Evolutionary conservation across 257 asterid species (phyloP), one percentile per base, ranked within the genome.

Genomic region (Eucommia ulmoides): DNA sequence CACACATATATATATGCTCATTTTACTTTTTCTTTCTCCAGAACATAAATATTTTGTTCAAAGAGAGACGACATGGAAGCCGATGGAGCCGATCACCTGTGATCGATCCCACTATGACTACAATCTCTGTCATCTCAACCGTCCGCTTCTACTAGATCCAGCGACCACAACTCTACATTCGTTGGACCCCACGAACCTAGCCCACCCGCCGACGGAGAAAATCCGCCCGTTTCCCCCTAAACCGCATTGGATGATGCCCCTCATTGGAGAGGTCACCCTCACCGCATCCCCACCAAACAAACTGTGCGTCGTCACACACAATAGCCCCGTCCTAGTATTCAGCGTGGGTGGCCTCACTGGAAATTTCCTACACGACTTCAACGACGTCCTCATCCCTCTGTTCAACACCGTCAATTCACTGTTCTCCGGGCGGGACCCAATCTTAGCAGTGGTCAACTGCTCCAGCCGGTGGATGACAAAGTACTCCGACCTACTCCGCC

Each of bases 331-430:
- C 22, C 29, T 59, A 23, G 58, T 59, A 20, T 59, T 59, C 24
- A 59, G 64, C 46, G 33, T 22, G 45, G 64, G 58, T 15, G 64
- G 64, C 46, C 51, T 50, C 47, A 59, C 64, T 15, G 64, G 64
- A 24, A 59, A 59, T 19, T 59, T 59, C 19, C 45, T 59, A 38
- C 64, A 59, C 51, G 64, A 59, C 18, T 23, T 59, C 19, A 59
- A 59, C 20, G 64, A 59, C 45, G 64, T 51, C 19, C 51, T 59
- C 19, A 21, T 59, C 7, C 64, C 64, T 1, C 58, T 42, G 11
- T 59, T 59, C 19, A 50, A 50, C 45, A 59, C 64, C 7, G 23
- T 51, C 25, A 59, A 59, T 51, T 51, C 64, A 8, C 19, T 59
- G 46, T 41, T 59, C n/a, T 45, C 52, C 4, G 26, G 51, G 41